Evolutionary conservation across 1,139 yeast genomes (phyloP).

Genomic region (Suhomyces yuchorum): DNA sequence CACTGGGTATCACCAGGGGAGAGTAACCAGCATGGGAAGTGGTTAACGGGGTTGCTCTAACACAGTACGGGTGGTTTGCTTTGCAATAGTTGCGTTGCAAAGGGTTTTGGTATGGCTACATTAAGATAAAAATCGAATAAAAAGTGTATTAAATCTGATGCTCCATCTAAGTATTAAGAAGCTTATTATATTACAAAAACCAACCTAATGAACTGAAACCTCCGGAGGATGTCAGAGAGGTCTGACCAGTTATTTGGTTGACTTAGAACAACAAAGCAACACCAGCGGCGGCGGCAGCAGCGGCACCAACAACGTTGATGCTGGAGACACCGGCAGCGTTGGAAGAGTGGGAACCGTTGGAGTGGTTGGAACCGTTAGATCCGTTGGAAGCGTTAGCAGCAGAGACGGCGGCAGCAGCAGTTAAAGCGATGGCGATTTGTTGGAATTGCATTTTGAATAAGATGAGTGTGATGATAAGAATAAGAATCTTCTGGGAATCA

Average conservation of each 20-base stretch:
- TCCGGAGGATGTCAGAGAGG: slow-evolving; percentile 8
- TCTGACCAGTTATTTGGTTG: slow-evolving; percentile 7
- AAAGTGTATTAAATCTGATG: slow-evolving; percentile 5
- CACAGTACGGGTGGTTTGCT: too few species aligned
- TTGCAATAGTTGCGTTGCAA: too few species aligned
- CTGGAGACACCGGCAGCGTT: slow-evolving; percentile 21
- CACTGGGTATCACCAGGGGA: too few species aligned
- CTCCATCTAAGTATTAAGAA: slow-evolving; percentile 11
- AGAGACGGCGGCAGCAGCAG: slow-evolving; percentile 46
- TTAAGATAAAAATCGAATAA: slow-evolving; percentile 2
- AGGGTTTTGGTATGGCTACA: background rate
- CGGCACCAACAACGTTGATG: slow-evolving; percentile 18
- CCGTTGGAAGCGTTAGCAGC: slow-evolving; percentile 42
- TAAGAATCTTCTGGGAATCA: slow-evolving; percentile 3
- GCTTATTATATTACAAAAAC: slow-evolving; percentile 16
- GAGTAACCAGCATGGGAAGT: too few species aligned
- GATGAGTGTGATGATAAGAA: slow-evolving; percentile 7
- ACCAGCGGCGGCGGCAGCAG: slow-evolving; percentile 23
- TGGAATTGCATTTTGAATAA: slow-evolving; percentile 44
- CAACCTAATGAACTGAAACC: slow-evolving; percentile 14
- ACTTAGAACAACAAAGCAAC: slow-evolving; percentile 23
- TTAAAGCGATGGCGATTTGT: slow-evolving; percentile 44
- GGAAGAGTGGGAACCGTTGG: slow-evolving; percentile 25
- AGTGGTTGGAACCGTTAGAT: slow-evolving; percentile 28
- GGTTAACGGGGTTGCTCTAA: too few species aligned